These are phyloP conservation scores for Eutrema salsugineum DNA, from an alignment of 441 rosid species.

Conservation along the genomic window DNA sequence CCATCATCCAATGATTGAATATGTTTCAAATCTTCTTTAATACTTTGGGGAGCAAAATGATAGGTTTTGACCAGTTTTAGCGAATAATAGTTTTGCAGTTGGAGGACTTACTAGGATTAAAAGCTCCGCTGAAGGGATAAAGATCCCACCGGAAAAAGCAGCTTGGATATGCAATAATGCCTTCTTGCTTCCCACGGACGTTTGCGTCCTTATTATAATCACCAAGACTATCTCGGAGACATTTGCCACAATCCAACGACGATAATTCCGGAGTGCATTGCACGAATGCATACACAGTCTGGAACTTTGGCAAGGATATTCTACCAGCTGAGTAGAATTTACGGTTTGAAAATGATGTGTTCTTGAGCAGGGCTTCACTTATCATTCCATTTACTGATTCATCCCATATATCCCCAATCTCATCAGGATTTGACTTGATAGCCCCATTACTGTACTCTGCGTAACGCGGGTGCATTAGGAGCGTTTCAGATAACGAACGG, in stretches of 20 bases:
- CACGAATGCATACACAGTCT: conserved; percentile 4
- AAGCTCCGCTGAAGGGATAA: background rate
- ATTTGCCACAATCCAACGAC: background rate
- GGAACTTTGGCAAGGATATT: no score
- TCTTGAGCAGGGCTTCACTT: no score
- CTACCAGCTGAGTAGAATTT: no score
- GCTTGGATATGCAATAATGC: background rate
- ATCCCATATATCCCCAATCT: no score
- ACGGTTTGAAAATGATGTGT: no score
- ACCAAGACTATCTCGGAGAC: no score
- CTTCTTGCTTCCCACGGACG: background rate
- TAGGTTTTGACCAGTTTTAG: no score
- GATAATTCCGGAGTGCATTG: conserved; percentile 14
- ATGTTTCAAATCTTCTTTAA: no score
- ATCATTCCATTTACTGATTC: no score
- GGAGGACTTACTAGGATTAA: background rate
- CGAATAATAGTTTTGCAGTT: background rate
- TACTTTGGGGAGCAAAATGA: no score
- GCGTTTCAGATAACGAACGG: background rate
- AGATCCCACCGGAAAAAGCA: conserved; percentile 20
- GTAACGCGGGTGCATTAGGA: background rate
- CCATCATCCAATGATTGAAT: no score
- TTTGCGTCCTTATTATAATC: no score
- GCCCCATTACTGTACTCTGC: rapidly evolving
- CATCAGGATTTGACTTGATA: background rate